These are phyloP conservation scores for Cryptococcus sp. DNA, from an alignment of 1,284 basidiomycete genomes.

Conservation along the genomic window DNA sequence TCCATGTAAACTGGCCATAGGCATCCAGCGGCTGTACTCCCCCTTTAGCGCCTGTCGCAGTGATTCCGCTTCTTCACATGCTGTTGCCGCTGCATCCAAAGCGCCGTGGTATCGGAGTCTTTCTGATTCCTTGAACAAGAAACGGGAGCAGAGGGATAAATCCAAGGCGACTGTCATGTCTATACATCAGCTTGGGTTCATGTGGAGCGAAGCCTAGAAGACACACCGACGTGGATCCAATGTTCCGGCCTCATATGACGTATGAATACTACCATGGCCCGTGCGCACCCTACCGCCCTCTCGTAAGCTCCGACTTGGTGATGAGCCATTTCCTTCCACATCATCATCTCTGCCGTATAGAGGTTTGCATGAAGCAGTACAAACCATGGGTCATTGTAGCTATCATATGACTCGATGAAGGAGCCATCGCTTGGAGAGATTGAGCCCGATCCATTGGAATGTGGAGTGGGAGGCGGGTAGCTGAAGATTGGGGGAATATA, in stretches of 20 bases:
- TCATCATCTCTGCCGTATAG: constrained; percentile 34
- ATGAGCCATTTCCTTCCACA: constrained; percentile 31
- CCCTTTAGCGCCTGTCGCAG: constrained; percentile 21
- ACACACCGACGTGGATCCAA: constrained; percentile 32
- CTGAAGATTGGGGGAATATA: constrained; percentile 15
- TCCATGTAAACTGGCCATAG: constrained; percentile 27
- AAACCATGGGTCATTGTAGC: constrained; percentile 34
- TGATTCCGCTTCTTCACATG: constrained; percentile 23
- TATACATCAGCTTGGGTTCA: constrained; percentile 1
- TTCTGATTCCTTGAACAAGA: constrained; percentile 30
- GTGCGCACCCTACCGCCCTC: constrained; percentile 26
- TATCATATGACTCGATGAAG: constrained; percentile 10
- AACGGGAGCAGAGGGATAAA: constrained; percentile 26
- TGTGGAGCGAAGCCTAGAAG: not conserved
- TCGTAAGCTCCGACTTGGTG: constrained; percentile 21
- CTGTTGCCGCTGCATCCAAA: constrained; percentile 12
- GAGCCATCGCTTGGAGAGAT: not conserved
- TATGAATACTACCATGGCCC: constrained; percentile 25
- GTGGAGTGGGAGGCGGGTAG: constrained; percentile 1
- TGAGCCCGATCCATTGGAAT: not conserved
- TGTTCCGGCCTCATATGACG: constrained; percentile 14
- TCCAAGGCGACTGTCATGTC: constrained; percentile 29
- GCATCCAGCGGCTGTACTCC: constrained; percentile 22
- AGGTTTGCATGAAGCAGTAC: constrained; percentile 31
- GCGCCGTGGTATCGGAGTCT: constrained; percentile 12